Conservation (phyloP, 768 basidiomycete genomes). For the Serpula lacrymans region DNA sequence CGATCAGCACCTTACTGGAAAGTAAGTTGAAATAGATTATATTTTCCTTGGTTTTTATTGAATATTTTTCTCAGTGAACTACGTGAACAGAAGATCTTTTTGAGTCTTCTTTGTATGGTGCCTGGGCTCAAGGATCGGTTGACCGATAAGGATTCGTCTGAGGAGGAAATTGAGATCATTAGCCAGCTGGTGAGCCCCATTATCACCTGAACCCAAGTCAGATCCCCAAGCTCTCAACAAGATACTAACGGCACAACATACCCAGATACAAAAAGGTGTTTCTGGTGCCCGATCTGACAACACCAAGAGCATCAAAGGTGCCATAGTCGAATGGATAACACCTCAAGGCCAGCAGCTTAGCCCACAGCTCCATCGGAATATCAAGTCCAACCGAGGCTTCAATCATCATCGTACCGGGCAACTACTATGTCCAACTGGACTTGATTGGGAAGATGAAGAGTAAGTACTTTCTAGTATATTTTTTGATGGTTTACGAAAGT, state of each 20-base stretch:
- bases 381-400: conserved; percentile 12
- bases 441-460: conserved; percentile 17
- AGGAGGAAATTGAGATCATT: conserved; percentile 1
- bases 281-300: conserved; percentile 4
- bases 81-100: conserved; percentile 2
- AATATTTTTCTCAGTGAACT: too few relatives aligned
- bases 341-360: conserved; percentile 8
- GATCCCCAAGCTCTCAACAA: neutral
- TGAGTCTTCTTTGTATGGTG: neutral
- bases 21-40: too few relatives aligned
- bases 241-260: too few relatives aligned
- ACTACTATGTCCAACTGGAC: conserved; percentile 15
- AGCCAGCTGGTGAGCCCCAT: neutral
- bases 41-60: too few relatives aligned
- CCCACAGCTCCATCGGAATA: conserved; percentile 11
- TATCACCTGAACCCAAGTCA: too few relatives aligned
- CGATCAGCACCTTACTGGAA: too few relatives aligned
- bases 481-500: too few relatives aligned
- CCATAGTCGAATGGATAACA: conserved; percentile 16
- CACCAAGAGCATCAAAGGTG: conserved; percentile 7
- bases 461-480: conserved; percentile 5
- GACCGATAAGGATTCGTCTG: neutral
- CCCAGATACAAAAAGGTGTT: conserved; percentile 5
- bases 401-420: conserved; percentile 14
- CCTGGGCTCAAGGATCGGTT: conserved; percentile 2